Conservation (phyloP, 305 asterid genomes). For the Solanum hybrid region DNA sequence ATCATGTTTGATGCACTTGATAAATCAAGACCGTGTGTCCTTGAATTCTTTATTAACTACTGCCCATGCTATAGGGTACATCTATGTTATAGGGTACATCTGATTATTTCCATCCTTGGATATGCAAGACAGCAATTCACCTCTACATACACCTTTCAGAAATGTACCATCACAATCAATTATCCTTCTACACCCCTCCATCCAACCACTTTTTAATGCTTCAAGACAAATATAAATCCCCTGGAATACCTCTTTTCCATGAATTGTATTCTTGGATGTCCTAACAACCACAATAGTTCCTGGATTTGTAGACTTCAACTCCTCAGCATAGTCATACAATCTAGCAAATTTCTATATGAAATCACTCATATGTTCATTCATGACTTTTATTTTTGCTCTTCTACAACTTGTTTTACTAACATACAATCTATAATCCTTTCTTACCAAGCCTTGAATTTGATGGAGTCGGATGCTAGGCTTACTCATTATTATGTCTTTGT, state of each 20-base stretch:
- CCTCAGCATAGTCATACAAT: not conserved
- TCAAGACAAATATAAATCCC: not conserved
- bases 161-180: not conserved
- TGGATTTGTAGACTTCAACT: not conserved
- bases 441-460: not conserved
- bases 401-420: not conserved
- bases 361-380: not conserved
- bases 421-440: not conserved
- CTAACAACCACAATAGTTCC: not conserved
- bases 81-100: not conserved
- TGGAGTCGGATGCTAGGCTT: not conserved
- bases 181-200: not conserved
- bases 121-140: not conserved
- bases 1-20: not conserved
- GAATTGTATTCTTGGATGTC: not conserved
- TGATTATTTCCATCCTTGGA: not conserved
- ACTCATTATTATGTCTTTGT: not conserved
- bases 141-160: not conserved
- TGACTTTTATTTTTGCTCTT: not conserved
- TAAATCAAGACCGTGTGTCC: not conserved
- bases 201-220: not conserved
- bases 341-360: not conserved
- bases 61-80: not conserved
- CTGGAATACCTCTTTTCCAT: not conserved
- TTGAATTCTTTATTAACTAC: not conserved